Evolutionary conservation across 225 moss, liverwort and hornwort genomes (phyloP).

Genomic region (Pseudoscleropodium purum): DNA sequence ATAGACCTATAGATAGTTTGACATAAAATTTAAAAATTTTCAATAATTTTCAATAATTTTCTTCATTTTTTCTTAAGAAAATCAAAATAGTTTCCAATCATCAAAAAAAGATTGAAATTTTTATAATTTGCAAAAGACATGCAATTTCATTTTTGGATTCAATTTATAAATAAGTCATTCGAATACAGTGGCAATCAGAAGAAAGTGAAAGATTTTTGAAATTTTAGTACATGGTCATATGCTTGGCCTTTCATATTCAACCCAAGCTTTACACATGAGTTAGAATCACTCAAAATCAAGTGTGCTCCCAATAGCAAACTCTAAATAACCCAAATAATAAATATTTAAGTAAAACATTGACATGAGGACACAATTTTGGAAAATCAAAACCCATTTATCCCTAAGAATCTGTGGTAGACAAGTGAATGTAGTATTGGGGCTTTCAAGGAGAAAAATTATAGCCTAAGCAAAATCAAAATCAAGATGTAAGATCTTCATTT

Average conservation of each 20-base stretch:
- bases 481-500: background rate
- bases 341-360: background rate
- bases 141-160: background rate
- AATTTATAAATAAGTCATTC: background rate
- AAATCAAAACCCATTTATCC: background rate
- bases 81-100: background rate
- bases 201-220: background rate
- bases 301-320: background rate
- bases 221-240: too few species aligned
- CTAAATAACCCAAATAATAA: background rate
- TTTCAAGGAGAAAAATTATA: background rate
- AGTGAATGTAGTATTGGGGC: background rate
- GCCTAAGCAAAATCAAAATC: too few species aligned
- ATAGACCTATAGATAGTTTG: background rate
- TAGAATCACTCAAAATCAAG: background rate
- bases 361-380: background rate
- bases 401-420: background rate
- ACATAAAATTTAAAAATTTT: rapidly evolving
- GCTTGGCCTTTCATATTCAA: background rate
- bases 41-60: background rate
- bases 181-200: background rate
- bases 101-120: background rate
- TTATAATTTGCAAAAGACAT: too few species aligned
- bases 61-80: too few species aligned
- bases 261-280: background rate